Evolutionary conservation across 2,329 filamentous ascomycete species (phyloP), one percentile per base, ranked within the genome.

Genomic region (Hymenoscyphus albidus): DNA sequence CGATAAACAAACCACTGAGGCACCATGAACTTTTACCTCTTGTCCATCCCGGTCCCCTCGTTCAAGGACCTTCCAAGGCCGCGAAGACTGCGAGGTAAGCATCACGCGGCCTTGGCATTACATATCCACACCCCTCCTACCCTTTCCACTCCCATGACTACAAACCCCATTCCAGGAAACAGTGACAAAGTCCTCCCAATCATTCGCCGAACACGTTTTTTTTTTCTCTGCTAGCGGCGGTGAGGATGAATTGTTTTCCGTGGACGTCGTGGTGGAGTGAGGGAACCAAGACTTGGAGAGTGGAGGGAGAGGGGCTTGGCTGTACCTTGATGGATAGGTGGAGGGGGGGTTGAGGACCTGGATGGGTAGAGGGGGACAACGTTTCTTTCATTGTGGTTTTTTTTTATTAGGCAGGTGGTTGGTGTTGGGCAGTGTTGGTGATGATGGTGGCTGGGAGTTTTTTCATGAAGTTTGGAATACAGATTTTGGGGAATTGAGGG

Each of bases 241-340:
- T 7, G 5, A 35, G 5, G 4, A 35, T 7, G 6, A 35, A 35
- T 7, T 7, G 9, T 6, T 10, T 5, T 35, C 5, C 35, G 35
- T 35, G 22, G 13, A 39, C 42, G 18, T 40, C 14, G 22, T 18
- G 14, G 39, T 40, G 58, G 42, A 13, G 42, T 22, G 14, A 16
- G 42, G 31, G n/a, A 32, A 44, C 27, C 35, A 32, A 61, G 59
- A 40, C 12, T 54, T 35, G 5, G 22, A 48, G 35, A n/a, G 27
- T 32, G 22, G 59, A 27, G 55, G 59, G 5, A 40, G 22, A 4
- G 10, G 51, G n/a, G n/a, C 42, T 61, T 48, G 59, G 40, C 42
- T 18, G 1, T 51, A 61, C 59, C 59, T 61, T 61, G 59, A 61
- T 35, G 59, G 59, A 7, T 40, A 48, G 59, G 48, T 35, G 40